These are phyloP conservation scores for Quercus robur DNA, from an alignment of 306 rosid genomes.

Conservation along the genomic window DNA sequence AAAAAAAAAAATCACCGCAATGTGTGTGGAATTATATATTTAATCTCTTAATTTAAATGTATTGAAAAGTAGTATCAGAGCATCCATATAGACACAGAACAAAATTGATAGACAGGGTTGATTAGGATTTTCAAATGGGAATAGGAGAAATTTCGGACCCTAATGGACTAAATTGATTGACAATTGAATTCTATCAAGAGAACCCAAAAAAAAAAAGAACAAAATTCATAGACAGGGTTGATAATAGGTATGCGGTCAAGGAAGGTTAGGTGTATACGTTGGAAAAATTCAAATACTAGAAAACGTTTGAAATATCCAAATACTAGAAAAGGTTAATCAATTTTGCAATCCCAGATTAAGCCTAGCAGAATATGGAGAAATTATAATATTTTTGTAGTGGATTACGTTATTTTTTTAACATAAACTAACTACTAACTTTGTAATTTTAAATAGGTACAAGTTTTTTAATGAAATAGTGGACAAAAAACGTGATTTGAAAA, in stretches of 20 bases:
- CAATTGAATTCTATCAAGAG: too few species aligned
- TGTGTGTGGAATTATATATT: not conserved
- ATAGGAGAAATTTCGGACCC: not conserved
- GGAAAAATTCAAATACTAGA: too few species aligned
- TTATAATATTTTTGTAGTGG: too few species aligned
- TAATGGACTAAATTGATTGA: not conserved
- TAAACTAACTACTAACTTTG: fast-evolving
- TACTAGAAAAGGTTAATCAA: too few species aligned
- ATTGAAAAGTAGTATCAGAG: too few species aligned
- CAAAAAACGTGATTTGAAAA: fast-evolving
- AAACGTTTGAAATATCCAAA: too few species aligned
- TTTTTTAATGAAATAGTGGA: fast-evolving
- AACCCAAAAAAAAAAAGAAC: not conserved
- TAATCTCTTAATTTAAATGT: too few species aligned
- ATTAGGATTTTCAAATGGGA: too few species aligned
- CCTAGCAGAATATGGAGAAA: too few species aligned
- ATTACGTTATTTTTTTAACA: too few species aligned
- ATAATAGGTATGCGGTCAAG: constrained; percentile 16
- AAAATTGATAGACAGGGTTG: not conserved
- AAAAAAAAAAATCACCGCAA: not conserved
- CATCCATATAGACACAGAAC: not conserved
- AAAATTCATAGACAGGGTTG: not conserved
- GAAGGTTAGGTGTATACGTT: not conserved
- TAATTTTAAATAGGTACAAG: too few species aligned
- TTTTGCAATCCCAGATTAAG: too few species aligned